These are phyloP conservation scores for Neonectria neomacrospora DNA, from an alignment of 2,329 filamentous ascomycete species.

Conservation along the genomic window DNA sequence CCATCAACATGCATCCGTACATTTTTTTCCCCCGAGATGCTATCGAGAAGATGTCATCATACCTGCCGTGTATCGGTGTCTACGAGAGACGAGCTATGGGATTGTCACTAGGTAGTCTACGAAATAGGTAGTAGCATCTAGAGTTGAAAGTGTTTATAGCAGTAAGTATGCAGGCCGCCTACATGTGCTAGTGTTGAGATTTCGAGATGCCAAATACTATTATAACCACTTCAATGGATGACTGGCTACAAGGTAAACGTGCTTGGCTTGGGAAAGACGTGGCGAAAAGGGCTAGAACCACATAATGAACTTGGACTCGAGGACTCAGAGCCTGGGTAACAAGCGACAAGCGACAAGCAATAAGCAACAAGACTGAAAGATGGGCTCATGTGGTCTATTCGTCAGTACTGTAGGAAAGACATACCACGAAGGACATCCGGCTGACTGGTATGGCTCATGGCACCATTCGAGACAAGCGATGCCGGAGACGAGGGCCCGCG, in stretches of 20 bases:
- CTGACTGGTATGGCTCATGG: background rate
- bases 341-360: background rate
- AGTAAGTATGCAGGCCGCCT: background rate
- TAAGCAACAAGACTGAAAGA: background rate
- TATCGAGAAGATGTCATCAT: slow-evolving; percentile 30
- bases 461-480: slow-evolving; percentile 10
- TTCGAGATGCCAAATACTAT: background rate
- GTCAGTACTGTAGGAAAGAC: background rate
- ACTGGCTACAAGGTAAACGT: background rate
- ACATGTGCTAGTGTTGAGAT: background rate
- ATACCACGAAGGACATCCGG: background rate
- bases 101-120: background rate
- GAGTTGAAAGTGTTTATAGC: slow-evolving; percentile 22
- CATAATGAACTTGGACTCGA: background rate
- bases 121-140: slow-evolving; percentile 29
- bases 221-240: background rate
- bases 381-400: background rate
- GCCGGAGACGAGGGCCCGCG: slow-evolving; percentile 4
- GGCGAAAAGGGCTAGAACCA: background rate
- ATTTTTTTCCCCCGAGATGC: slow-evolving; percentile 28
- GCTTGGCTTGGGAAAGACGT: background rate
- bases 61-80: slow-evolving; percentile 29
- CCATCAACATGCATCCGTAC: slow-evolving; percentile 39
- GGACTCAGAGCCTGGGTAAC: background rate
- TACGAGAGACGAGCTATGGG: slow-evolving; percentile 23